Percentiles rank a stretch among this genome's conserved stretches.
These are phyloP conservation scores for Monosporascus sp. DNA, from an alignment of 2,329 filamentous ascomycete genomes.

Conservation along the genomic window DNA sequence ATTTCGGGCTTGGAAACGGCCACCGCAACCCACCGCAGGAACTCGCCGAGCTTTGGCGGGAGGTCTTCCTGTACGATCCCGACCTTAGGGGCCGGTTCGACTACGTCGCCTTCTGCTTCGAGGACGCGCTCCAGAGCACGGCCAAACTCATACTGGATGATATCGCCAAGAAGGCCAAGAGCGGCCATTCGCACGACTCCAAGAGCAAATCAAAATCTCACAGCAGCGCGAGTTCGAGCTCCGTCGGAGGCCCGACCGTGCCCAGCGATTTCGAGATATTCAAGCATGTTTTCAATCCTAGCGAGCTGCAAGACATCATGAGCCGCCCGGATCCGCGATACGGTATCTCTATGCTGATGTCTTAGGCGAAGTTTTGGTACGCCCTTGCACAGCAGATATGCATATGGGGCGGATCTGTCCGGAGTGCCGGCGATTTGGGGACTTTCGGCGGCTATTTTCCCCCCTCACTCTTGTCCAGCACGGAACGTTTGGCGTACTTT, in stretches of 20 bases:
- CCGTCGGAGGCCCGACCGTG: conserved; percentile 6
- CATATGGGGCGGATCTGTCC: not conserved
- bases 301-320: conserved; percentile 45
- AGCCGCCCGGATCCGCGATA: conserved; percentile 50
- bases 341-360: conserved; percentile 46
- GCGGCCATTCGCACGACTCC: conserved; percentile 16
- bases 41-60: conserved; percentile 60
- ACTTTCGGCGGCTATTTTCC: not conserved
- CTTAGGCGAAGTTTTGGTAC: conserved; percentile 5
- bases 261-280: conserved; percentile 49
- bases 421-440: not conserved
- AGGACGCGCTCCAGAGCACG: conserved; percentile 50
- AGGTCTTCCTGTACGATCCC: conserved; percentile 57
- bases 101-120: conserved; percentile 60
- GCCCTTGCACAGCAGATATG: not conserved
- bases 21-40: conserved; percentile 61
- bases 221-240: conserved; percentile 20
- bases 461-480: not conserved
- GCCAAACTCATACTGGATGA: conserved; percentile 49
- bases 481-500: not conserved
- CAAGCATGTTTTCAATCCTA: conserved; percentile 42
- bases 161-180: conserved; percentile 45
- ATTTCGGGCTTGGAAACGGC: conserved; percentile 59
- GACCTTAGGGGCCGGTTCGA: conserved; percentile 57
- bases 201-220: conserved; percentile 27